phyloP scores from a whole-genome alignment of 1,284 basidiomycete genomes.

The Tylopilus orsonianus region DNA sequence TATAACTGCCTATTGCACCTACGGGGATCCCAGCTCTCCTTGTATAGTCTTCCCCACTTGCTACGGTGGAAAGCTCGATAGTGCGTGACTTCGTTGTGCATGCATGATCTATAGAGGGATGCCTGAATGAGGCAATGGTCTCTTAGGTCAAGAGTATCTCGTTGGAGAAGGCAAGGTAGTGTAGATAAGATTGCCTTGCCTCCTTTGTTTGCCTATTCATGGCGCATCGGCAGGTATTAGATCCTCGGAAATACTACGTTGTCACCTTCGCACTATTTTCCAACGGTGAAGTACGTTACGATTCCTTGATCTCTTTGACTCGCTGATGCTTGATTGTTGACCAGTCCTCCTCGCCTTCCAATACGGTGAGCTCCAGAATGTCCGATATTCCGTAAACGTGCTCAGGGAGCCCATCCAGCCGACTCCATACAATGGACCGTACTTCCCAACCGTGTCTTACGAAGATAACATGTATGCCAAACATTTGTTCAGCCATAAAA shows the following conservation, averaged over 20 bases:
- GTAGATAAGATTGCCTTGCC: background rate
- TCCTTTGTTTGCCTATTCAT: background rate
- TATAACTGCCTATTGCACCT: slow-evolving; percentile 40
- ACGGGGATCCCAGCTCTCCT: slow-evolving; percentile 37
- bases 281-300: slow-evolving; percentile 50
- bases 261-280: slow-evolving; percentile 59
- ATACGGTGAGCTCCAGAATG: slow-evolving; percentile 20
- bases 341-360: slow-evolving; percentile 18
- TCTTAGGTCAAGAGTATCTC: slow-evolving; percentile 49
- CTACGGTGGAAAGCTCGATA: slow-evolving; percentile 37
- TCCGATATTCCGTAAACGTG: background rate
- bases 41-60: slow-evolving; percentile 43
- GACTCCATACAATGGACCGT: slow-evolving; percentile 46
- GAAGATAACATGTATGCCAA: slow-evolving; percentile 56
- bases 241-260: slow-evolving; percentile 52
- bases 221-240: slow-evolving; percentile 43
- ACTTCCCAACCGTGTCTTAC: slow-evolving; percentile 50
- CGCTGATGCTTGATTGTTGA: background rate
- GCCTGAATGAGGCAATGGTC: slow-evolving; percentile 22
- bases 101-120: background rate
- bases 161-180: slow-evolving; percentile 51
- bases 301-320: background rate
- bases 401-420: slow-evolving; percentile 34
- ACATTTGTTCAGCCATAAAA: background rate
- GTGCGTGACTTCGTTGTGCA: slow-evolving; percentile 22